Evolutionary conservation across 2,329 filamentous ascomycete genomes (phyloP).

Genomic region (Colletotrichum liriopes): DNA sequence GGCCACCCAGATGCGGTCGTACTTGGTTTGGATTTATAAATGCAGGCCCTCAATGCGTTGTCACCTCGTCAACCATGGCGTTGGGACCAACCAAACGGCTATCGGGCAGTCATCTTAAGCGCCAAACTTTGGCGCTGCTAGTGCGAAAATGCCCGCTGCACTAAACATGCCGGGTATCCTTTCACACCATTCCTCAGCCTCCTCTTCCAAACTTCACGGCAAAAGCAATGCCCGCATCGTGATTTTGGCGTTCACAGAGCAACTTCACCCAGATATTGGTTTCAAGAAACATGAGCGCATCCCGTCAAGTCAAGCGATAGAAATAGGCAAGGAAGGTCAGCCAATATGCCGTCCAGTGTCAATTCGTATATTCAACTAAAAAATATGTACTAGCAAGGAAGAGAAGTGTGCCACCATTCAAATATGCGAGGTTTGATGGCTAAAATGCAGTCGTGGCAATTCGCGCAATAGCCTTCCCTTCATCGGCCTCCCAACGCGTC

Average conservation of each 20-base stretch:
- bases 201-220: too few relatives aligned
- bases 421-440: conserved; percentile 31
- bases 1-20: not conserved
- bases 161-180: conserved; percentile 37
- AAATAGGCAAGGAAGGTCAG: conserved; percentile 17
- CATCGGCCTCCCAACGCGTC: not conserved
- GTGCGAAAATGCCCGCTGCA: conserved; percentile 41
- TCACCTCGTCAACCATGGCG: not conserved
- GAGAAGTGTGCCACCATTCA: conserved; percentile 11
- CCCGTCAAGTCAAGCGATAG: not conserved
- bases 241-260: too few relatives aligned
- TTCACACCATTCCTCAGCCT: too few relatives aligned
- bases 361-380: not conserved
- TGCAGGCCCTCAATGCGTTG: not conserved
- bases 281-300: not conserved
- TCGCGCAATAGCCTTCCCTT: not conserved
- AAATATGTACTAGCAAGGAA: not conserved
- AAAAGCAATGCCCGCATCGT: too few relatives aligned
- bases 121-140: not conserved
- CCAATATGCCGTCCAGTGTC: conserved; percentile 14
- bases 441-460: too few relatives aligned
- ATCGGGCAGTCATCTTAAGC: not conserved
- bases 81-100: not conserved
- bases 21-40: not conserved
- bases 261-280: too few relatives aligned